These are phyloP conservation scores for Neurospora sp. DNA, from an alignment of 2,329 filamentous ascomycete genomes.

Conservation along the genomic window DNA sequence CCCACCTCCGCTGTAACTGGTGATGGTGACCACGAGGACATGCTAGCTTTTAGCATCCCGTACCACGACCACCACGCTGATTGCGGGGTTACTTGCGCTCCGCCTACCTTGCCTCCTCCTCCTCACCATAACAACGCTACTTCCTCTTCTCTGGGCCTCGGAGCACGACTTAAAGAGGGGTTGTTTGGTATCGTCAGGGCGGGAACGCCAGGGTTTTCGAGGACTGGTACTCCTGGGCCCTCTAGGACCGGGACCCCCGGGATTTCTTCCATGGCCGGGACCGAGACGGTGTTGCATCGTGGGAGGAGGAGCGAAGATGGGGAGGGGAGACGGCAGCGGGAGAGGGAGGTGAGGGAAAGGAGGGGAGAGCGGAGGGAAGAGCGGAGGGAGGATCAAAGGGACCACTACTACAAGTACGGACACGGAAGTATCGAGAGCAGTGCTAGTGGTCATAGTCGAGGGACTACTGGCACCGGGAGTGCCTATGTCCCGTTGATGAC, in stretches of 20 bases:
- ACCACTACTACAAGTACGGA: not conserved
- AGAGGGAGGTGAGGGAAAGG: not conserved
- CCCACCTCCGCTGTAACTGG: not conserved
- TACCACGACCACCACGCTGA: not conserved
- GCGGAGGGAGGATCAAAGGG: not conserved
- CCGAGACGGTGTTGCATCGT: not conserved
- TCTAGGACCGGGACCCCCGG: not conserved
- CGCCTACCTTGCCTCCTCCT: not conserved
- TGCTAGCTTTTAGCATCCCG: not conserved
- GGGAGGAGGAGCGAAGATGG: not conserved
- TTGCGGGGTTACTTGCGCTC: not conserved
- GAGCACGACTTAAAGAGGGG: not conserved
- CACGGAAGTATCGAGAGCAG: not conserved
- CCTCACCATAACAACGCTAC: not conserved
- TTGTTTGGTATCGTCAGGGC: not conserved
- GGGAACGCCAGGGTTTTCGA: not conserved
- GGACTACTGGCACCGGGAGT: not conserved
- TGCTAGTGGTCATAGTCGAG: not conserved
- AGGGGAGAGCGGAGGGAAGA: not conserved
- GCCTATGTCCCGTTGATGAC: not conserved
- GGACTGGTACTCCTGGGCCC: not conserved
- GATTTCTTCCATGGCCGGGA: not conserved
- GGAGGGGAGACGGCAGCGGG: not conserved
- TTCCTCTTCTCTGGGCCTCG: not conserved
- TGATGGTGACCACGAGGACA: not conserved